Percentiles rank a stretch among this genome's conserved stretches.
Evolutionary conservation across 192 early-diverging fungal species (phyloP).

Genomic region (Coemansia sp.): DNA sequence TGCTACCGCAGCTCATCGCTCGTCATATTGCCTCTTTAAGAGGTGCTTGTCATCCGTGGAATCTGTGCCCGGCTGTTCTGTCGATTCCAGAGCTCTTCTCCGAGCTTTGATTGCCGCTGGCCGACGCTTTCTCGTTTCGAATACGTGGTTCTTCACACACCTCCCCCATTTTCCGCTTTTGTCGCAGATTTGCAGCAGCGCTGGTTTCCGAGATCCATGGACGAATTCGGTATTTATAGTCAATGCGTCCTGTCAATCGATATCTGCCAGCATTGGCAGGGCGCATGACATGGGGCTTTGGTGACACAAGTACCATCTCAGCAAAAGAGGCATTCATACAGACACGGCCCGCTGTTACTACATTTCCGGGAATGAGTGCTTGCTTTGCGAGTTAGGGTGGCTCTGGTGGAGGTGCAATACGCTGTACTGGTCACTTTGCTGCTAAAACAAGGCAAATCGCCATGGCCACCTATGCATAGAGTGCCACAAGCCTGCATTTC

Average conservation of each 20-base stretch:
- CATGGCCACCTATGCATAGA: not conserved
- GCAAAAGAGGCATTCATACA: not conserved
- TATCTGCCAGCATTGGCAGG: not conserved
- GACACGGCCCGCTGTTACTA: not conserved
- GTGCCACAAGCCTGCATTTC: not conserved
- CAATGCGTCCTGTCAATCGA: not conserved
- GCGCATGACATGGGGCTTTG: not conserved
- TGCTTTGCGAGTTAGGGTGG: not conserved
- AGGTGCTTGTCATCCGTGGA: not conserved
- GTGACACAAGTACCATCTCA: not conserved
- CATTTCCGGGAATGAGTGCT: not conserved
- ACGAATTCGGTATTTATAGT: constrained; percentile 2
- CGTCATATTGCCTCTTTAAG: not conserved
- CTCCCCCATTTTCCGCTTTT: not conserved
- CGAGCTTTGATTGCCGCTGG: not conserved
- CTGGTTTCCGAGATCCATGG: not conserved
- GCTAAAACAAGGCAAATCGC: not conserved
- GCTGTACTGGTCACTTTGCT: not conserved
- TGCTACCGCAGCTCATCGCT: not conserved
- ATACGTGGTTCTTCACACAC: not conserved
- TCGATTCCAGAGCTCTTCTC: not conserved
- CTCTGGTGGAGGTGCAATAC: not conserved
- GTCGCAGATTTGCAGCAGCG: not conserved
- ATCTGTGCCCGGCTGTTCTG: not conserved
- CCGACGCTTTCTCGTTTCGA: not conserved